Conservation (phyloP, 305 asterid species). For the Andrographis paniculata region DNA sequence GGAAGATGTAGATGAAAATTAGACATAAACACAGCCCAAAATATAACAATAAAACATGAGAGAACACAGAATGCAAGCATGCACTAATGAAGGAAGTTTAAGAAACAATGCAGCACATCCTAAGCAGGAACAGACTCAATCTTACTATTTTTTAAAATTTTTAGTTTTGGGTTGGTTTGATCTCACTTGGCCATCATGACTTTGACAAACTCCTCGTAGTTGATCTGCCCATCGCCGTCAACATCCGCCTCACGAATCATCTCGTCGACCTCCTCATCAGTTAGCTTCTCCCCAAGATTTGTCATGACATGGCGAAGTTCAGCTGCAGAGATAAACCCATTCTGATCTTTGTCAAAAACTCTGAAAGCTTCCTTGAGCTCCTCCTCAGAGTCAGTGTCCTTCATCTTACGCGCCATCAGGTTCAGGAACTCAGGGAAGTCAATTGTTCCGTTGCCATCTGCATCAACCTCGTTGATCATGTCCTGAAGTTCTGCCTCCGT, state of each 20-base stretch:
- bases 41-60: slow-evolving; percentile 11
- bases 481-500: too few species aligned
- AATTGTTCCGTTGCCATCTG: slow-evolving; percentile 45
- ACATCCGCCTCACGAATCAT: too few species aligned
- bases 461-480: slow-evolving; percentile 47
- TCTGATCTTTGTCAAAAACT: slow-evolving; percentile 43
- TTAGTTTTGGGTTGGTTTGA: slow-evolving; percentile 26
- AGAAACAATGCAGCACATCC: slow-evolving; percentile 15
- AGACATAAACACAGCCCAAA: slow-evolving; percentile 18
- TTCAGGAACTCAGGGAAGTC: slow-evolving; percentile 46
- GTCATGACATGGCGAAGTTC: slow-evolving; percentile 48
- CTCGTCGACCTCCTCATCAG: slow-evolving; percentile 21
- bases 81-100: slow-evolving; percentile 10
- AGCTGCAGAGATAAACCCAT: slow-evolving; percentile 41
- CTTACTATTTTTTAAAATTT: slow-evolving; percentile 16
- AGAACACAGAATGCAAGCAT: slow-evolving; percentile 16
- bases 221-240: slow-evolving; percentile 78
- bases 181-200: slow-evolving; percentile 89
- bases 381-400: slow-evolving; percentile 42
- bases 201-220: slow-evolving; percentile 79
- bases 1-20: slow-evolving; percentile 11
- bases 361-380: slow-evolving; percentile 18
- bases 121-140: slow-evolving; percentile 15
- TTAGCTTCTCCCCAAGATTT: slow-evolving; percentile 45
- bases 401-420: slow-evolving; percentile 44